Evolutionary conservation across 2,329 filamentous ascomycete genomes (phyloP).

Genomic region (Ophiostoma montium): DNA sequence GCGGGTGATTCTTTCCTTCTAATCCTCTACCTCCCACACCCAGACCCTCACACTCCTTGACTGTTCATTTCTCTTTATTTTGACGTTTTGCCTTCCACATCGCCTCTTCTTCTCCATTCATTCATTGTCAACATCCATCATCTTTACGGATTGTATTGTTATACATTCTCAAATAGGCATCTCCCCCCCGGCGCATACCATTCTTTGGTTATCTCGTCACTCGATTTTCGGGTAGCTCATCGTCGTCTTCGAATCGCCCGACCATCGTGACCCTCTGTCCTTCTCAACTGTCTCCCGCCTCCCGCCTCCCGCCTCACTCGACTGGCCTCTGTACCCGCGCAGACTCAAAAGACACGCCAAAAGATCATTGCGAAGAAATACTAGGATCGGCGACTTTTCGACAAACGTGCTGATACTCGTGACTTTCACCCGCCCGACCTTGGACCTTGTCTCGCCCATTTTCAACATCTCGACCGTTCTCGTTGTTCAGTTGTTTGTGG

Average conservation of each 20-base stretch:
- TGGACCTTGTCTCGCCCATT: too few relatives aligned
- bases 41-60: not conserved
- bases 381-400: too few relatives aligned
- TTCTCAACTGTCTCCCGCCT: not conserved
- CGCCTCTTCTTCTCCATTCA: not conserved
- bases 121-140: not conserved
- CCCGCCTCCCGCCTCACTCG: not conserved
- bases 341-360: too few relatives aligned
- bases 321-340: too few relatives aligned
- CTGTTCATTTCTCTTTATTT: not conserved
- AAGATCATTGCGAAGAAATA: too few relatives aligned
- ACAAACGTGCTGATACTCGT: too few relatives aligned
- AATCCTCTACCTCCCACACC: constrained; percentile 2
- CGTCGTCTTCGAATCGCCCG: not conserved
- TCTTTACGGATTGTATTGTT: not conserved
- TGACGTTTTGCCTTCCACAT: not conserved
- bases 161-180: not conserved
- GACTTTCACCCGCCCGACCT: too few relatives aligned
- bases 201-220: not conserved
- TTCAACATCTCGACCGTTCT: not conserved
- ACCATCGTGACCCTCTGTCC: not conserved
- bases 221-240: not conserved
- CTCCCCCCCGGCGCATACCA: not conserved
- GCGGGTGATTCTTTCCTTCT: constrained; percentile 8
- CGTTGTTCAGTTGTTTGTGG: not conserved